These are phyloP conservation scores for Pterocarpus macrocarpus DNA, from an alignment of 306 rosid species.

Conservation along the genomic window DNA sequence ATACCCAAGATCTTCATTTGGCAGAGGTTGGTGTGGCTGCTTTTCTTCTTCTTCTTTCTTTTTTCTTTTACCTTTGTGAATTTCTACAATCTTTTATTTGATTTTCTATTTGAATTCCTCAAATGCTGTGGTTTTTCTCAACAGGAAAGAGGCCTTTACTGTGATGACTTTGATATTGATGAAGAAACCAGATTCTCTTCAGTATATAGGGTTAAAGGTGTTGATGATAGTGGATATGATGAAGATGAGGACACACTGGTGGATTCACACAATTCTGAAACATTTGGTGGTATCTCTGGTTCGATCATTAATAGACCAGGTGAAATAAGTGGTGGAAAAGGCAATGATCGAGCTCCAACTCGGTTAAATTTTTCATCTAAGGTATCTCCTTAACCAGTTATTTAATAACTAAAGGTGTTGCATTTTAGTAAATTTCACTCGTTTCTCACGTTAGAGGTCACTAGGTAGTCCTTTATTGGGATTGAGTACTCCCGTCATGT, in stretches of 20 bases:
- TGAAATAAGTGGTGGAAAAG: conserved; percentile 61
- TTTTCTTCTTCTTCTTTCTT: neutral
- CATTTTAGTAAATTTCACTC: conserved; percentile 19
- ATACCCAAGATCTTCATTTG: conserved; percentile 87
- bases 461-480: conserved; percentile 35
- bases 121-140: conserved; percentile 43
- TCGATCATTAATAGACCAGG: conserved; percentile 51
- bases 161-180: conserved; percentile 72
- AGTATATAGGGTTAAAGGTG: conserved; percentile 74
- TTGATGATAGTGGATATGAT: conserved; percentile 77
- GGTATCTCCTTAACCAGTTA: conserved; percentile 60
- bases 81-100: conserved; percentile 14
- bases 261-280: conserved; percentile 78
- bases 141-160: conserved; percentile 88
- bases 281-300: conserved; percentile 71
- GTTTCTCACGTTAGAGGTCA: neutral
- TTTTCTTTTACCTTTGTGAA: conserved; percentile 1
- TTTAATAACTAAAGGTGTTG: conserved; percentile 15
- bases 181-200: conserved; percentile 97
- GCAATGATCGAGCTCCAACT: conserved; percentile 60
- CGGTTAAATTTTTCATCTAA: conserved; percentile 58
- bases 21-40: conserved; percentile 79
- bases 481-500: conserved; percentile 20
- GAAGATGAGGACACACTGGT: conserved; percentile 67
- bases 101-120: conserved; percentile 36